Percentiles rank a stretch among this genome's conserved stretches.
These are phyloP conservation scores for Elsinoe arachidis DNA, from an alignment of 2,329 filamentous ascomycete genomes.

Conservation along the genomic window DNA sequence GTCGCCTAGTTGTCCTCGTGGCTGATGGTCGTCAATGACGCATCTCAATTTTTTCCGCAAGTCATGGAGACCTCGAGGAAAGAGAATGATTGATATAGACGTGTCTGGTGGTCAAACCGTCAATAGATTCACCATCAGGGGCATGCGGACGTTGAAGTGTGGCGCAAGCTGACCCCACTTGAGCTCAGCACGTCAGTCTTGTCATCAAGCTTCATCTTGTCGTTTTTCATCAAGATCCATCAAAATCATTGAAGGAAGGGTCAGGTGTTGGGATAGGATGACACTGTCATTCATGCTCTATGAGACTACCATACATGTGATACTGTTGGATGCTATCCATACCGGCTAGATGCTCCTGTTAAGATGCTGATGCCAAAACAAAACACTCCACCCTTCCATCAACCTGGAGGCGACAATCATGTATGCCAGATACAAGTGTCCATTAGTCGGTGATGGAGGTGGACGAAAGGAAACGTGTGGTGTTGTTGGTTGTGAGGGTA, in stretches of 20 bases:
- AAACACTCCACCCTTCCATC: not conserved
- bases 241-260: not conserved
- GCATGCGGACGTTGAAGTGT: not conserved
- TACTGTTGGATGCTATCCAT: constrained; percentile 14
- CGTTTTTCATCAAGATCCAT: not conserved
- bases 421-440: constrained; percentile 5
- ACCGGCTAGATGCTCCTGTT: constrained; percentile 10
- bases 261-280: not conserved
- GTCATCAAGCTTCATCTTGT: not conserved
- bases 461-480: not conserved
- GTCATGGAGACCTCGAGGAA: too few relatives aligned
- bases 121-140: not conserved
- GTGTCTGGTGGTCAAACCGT: too few relatives aligned
- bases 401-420: not conserved
- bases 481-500: not conserved
- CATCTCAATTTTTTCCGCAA: too few relatives aligned
- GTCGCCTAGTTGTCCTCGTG: too few relatives aligned
- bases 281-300: constrained; percentile 9
- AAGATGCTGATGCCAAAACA: constrained; percentile 7
- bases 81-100: too few relatives aligned
- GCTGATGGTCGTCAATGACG: too few relatives aligned
- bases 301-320: constrained; percentile 12
- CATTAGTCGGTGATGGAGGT: constrained; percentile 3
- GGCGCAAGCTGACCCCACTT: not conserved
- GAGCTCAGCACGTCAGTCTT: not conserved